These are phyloP conservation scores for Phytophthora sp. DNA, from an alignment of 352 stramenopile genomes.

Conservation along the genomic window DNA sequence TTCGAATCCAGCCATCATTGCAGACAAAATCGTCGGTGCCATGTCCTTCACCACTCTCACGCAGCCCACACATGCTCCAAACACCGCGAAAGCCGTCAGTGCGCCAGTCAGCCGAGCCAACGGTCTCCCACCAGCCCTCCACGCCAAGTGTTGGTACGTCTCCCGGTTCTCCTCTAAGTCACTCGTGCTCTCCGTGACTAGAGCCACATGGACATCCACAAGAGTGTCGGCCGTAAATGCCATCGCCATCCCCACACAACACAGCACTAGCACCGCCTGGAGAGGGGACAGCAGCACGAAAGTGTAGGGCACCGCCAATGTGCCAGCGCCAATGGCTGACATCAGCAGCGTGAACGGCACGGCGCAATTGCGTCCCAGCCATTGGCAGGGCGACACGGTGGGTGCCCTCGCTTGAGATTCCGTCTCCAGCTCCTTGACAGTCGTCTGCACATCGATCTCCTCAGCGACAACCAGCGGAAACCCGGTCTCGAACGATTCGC, in stretches of 20 bases:
- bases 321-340: conserved; percentile 63
- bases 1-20: conserved; percentile 27
- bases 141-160: conserved; percentile 74
- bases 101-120: conserved; percentile 60
- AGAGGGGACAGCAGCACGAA: conserved; percentile 57
- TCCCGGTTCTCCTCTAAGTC: conserved; percentile 45
- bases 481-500: conserved; percentile 41
- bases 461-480: conserved; percentile 38
- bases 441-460: conserved; percentile 19
- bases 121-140: conserved; percentile 54
- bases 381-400: conserved; percentile 23
- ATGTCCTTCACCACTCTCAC: conserved; percentile 78
- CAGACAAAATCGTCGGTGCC: conserved; percentile 57
- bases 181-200: conserved; percentile 31
- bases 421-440: conserved; percentile 5
- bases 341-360: conserved; percentile 61
- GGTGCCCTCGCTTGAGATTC: not conserved
- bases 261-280: conserved; percentile 51
- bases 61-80: conserved; percentile 78
- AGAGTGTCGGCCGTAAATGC: conserved; percentile 75
- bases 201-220: conserved; percentile 61
- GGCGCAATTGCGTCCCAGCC: conserved; percentile 32
- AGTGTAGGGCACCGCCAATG: conserved; percentile 69
- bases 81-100: conserved; percentile 74
- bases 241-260: conserved; percentile 65